Evolutionary conservation across 768 basidiomycete genomes (phyloP).

Genomic region (Paxillus ammoniavirescens): DNA sequence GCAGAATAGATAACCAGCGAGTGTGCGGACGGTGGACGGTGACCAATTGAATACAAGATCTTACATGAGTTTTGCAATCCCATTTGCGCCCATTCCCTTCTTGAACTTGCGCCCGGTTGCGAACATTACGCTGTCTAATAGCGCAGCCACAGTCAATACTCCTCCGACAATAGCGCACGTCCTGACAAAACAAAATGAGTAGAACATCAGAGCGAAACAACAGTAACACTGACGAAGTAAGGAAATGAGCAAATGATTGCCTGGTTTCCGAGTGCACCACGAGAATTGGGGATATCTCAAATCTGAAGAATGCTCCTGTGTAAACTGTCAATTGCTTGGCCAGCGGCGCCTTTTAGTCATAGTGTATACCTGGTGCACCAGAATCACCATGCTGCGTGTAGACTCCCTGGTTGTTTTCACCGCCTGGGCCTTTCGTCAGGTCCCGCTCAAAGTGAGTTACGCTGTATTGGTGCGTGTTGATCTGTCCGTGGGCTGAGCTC

Average conservation of each 20-base stretch:
- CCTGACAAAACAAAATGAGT: constrained; percentile 37
- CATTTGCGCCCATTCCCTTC: constrained; percentile 42
- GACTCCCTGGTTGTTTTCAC: constrained; percentile 60
- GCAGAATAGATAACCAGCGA: constrained; percentile 16
- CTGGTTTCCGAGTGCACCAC: constrained; percentile 88
- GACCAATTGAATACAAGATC: constrained; percentile 9
- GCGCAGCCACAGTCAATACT: constrained; percentile 89
- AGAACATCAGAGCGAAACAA: background rate
- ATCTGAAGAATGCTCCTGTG: constrained; percentile 82
- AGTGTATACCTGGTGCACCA: constrained; percentile 61
- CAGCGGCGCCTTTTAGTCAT: constrained; percentile 1
- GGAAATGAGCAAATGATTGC: constrained; percentile 96
- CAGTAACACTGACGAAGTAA: constrained; percentile 79
- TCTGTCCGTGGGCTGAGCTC: constrained; percentile 35
- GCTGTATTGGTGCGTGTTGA: constrained; percentile 93
- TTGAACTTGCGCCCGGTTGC: constrained; percentile 75
- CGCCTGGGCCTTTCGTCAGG: constrained; percentile 58
- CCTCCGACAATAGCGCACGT: constrained; percentile 98
- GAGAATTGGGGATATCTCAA: constrained; percentile 95
- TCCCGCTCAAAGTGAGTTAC: constrained; percentile 96
- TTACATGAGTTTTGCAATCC: constrained; percentile 33
- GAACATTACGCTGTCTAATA: constrained; percentile 86
- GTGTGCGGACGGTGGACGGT: constrained; percentile 4
- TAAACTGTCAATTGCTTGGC: background rate
- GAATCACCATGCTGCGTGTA: constrained; percentile 70